phyloP scores from a whole-genome alignment of 139 green algal genomes.

The Micromonas commoda region DNA sequence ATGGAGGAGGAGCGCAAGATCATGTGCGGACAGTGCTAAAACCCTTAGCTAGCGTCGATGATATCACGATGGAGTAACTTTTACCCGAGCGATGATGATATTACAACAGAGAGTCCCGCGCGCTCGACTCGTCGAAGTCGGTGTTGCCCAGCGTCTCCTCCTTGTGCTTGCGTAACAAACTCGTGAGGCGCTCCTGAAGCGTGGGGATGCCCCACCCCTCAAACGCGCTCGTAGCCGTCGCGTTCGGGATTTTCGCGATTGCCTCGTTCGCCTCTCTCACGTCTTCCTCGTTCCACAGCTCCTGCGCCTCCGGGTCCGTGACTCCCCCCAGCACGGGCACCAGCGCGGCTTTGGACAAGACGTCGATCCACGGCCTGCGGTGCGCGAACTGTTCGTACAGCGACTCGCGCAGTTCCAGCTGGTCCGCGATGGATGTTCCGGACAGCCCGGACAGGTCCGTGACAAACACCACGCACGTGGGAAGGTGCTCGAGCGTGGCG shows the following conservation, averaged over 20 bases:
- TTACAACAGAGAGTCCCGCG: too few species aligned
- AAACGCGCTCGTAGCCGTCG: background rate
- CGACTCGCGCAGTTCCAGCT: constrained; percentile 38
- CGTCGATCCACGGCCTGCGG: constrained; percentile 81
- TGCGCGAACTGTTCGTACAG: constrained; percentile 58
- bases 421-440: constrained; percentile 50
- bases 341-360: constrained; percentile 86
- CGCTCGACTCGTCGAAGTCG: too few species aligned
- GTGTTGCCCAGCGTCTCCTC: too few species aligned
- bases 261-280: background rate
- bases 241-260: background rate
- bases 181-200: background rate
- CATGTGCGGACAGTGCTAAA: too few species aligned
- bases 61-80: too few species aligned
- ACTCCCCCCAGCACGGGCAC: constrained; percentile 40
- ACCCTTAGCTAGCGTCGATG: too few species aligned
- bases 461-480: constrained; percentile 79
- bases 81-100: too few species aligned
- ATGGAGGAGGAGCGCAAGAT: background rate
- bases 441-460: constrained; percentile 85
- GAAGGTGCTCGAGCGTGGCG: constrained; percentile 77
- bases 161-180: background rate
- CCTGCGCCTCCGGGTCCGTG: background rate
- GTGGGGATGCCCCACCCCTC: background rate
- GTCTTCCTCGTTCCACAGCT: constrained; percentile 12